Base-by-base conservation (phyloP, 331 rosid species). In the Cydonia oblonga region DNA sequence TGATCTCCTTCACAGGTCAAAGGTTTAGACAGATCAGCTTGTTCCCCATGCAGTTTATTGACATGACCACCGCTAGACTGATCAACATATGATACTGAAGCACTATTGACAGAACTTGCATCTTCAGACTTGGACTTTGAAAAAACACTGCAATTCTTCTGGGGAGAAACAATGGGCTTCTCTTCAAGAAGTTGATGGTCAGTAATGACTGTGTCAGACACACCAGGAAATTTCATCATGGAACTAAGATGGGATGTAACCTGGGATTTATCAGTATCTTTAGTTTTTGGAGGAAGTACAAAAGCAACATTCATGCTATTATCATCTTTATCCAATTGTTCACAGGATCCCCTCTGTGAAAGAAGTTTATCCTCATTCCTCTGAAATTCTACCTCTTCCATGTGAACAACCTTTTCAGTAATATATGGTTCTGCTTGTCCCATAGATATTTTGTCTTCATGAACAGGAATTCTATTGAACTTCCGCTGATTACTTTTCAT, bases 241-340 rank as follows among this genome's bases (percentile, higher is more conserved):
- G 75, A 49, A 54, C 58, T 49, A 24, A 69, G 71, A 57, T 35
- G 44, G 52, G 67, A 64, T 22, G 51, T 38, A 22, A 44, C 38
- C 52, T 29, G 22, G 35, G 70, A 71, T n/a, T 64, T 69, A 38
- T 76, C 80, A 19, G 24, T 30, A 73, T 29, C 83, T 33, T 35
- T 66, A 23, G 6, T 49, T 59, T 46, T 49, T 22, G 44, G 25
- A 70, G 66, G 2, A 35, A 38, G 8, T 59, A 26, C 81, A 28
- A 72, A 56, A 28, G 68, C 7, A 11, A 32, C 71, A 22, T 80
- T 69, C 69, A 33, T 46, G 74, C 61, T 35, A 24, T 22, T 72
- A 64, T 40, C 80, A 82, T 73, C 77, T 67, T 79, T 77, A 60
- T 81, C 83, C 71, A 66, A 61, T 68, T 29, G 69, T 61, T 72